Evolutionary conservation across 805 yeast species (phyloP), one percentile per base, ranked within the genome.

Genomic region (Helenozyma baotianmanensis): DNA sequence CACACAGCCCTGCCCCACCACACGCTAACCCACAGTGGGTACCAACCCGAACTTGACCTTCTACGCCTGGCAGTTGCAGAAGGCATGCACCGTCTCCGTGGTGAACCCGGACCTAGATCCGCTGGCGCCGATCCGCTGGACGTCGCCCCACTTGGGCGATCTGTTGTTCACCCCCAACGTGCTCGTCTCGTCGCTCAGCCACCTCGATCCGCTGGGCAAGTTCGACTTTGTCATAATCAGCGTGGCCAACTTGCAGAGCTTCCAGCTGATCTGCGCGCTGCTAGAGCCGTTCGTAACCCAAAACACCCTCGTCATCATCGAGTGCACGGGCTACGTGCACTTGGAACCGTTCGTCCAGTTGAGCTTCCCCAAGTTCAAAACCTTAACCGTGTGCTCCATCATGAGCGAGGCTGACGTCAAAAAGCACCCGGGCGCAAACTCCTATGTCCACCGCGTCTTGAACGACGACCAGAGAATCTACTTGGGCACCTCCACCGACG

Each of bases 281-380:
- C 36, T 64, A 21, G 43, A 38, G 17, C 57, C 60, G 3, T 53
- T 38, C 31, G 38, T 65, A 14, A 40, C 52, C 27, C 33, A 43
- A 7, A 40, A 70, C 53, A 70, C 87, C 16, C 61, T 78, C 21
- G 59, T 83, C 2, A 60, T 82, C 16, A 60, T 83, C 23, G 94
- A 83, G 57, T 72, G 80, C 30, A 76, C 86, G 2, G 85, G 86
- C 4, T 82, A 74, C 51, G 74, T 83, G 36, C 80, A 80, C 53
- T 54, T 83, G 32, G 90, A 83, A 53, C 82, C 84, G 6, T 82
- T 82, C 51, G 70, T 80, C 24, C 66, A 62, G 43, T 61, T 74
- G 53, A 62, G 65, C 13, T 54, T 66, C 36, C 42, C 54, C 24
- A 47, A 56, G 39, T 42, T 54, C 58, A 37, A 67, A 21, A 42